Evolutionary conservation across 2,329 filamentous ascomycete species (phyloP).

Genomic region (Lithohypha guttulata): DNA sequence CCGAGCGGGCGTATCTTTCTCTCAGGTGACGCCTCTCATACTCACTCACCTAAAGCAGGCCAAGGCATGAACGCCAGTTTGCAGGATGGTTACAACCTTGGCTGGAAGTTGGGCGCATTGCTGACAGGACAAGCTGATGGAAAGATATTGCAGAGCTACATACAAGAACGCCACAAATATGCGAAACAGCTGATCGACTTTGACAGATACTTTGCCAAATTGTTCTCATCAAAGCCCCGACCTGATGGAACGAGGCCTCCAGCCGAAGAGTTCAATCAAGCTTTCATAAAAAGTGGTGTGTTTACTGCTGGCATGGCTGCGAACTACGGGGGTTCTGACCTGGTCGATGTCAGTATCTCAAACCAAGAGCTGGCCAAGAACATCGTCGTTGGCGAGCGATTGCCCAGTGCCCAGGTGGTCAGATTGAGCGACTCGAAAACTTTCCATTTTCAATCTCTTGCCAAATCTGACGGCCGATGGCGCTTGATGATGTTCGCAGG

Average conservation of each 20-base stretch:
- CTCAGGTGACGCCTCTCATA: slow-evolving; percentile 57
- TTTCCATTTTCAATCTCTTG: not conserved
- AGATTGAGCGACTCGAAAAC: slow-evolving; percentile 33
- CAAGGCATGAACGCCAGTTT: slow-evolving; percentile 47
- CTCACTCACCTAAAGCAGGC: slow-evolving; percentile 60
- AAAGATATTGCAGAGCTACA: slow-evolving; percentile 42
- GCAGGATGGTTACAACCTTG: slow-evolving; percentile 51
- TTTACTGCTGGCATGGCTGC: slow-evolving; percentile 52
- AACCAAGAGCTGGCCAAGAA: slow-evolving; percentile 29
- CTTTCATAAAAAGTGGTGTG: slow-evolving; percentile 47
- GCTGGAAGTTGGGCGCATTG: slow-evolving; percentile 48
- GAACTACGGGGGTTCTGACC: slow-evolving; percentile 41
- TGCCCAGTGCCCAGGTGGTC: slow-evolving; percentile 48
- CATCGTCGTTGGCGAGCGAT: slow-evolving; percentile 37
- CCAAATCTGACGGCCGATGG: slow-evolving; percentile 39
- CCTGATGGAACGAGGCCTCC: slow-evolving; percentile 27
- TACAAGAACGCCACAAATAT: slow-evolving; percentile 42
- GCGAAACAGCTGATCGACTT: slow-evolving; percentile 51
- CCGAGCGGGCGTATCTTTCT: slow-evolving; percentile 57
- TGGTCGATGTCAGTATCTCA: slow-evolving; percentile 32
- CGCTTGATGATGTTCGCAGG: slow-evolving; percentile 41
- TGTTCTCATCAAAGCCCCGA: slow-evolving; percentile 39
- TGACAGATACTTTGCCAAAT: slow-evolving; percentile 43
- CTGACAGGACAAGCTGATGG: slow-evolving; percentile 35
- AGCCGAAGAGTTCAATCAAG: slow-evolving; percentile 42